Percentiles rank a stretch among this genome's conserved stretches.
Conservation (phyloP, 2,329 filamentous ascomycete genomes). For the Ceratocystis destructans region DNA sequence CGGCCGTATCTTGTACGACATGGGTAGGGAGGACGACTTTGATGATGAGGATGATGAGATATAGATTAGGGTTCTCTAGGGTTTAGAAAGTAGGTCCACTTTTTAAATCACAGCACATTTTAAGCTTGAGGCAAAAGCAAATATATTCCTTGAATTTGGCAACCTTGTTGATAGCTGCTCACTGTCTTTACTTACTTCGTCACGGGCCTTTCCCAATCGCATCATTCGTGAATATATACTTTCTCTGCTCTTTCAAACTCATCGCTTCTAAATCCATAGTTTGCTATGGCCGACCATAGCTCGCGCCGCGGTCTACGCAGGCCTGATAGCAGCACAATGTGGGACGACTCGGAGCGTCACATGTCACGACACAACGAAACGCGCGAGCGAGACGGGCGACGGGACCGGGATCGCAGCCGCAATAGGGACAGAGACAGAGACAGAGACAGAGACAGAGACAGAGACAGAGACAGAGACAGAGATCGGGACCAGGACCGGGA, state of each 20-base stretch:
- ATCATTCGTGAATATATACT: no score
- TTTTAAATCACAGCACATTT: neutral
- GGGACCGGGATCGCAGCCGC: constrained; percentile 23
- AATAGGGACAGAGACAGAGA: constrained; percentile 23
- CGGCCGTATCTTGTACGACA: constrained; percentile 88
- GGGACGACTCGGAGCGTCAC: constrained; percentile 40
- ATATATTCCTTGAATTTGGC: neutral
- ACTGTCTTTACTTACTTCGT: neutral
- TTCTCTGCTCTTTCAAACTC: neutral
- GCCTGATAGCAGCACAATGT: constrained; percentile 45
- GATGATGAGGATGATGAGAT: constrained; percentile 94
- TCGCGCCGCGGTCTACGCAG: constrained; percentile 23
- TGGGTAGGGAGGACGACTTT: constrained; percentile 93
- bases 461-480: constrained; percentile 26
- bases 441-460: constrained; percentile 30
- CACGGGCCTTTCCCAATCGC: neutral
- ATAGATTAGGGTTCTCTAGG: constrained; percentile 26
- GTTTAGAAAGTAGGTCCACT: neutral
- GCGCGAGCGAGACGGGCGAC: constrained; percentile 23
- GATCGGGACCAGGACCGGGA: constrained; percentile 26
- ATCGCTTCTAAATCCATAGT: no score
- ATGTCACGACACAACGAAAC: constrained; percentile 21
- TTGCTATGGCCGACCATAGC: neutral
- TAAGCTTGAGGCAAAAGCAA: neutral
- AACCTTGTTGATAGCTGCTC: neutral